These are phyloP conservation scores for Lagenidium sp. DNA, from an alignment of 352 stramenopile species.

Conservation along the genomic window DNA sequence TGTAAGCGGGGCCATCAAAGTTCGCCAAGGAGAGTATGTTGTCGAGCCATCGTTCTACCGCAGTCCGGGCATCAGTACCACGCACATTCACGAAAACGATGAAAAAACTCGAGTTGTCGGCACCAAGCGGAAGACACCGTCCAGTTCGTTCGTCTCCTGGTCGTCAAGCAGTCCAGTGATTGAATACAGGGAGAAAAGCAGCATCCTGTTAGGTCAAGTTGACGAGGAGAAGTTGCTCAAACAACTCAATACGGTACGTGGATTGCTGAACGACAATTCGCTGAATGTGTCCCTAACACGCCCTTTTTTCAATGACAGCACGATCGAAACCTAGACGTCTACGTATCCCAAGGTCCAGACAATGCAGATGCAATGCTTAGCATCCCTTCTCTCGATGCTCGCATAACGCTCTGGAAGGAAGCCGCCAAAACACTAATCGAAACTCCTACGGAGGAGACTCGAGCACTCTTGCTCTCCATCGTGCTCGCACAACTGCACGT, in stretches of 20 bases:
- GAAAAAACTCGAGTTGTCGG: background rate
- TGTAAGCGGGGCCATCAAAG: conserved; percentile 42
- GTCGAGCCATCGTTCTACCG: too few relatives aligned
- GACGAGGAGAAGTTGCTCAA: conserved; percentile 73
- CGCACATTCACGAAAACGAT: background rate
- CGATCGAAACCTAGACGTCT: conserved; percentile 54
- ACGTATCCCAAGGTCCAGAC: conserved; percentile 70
- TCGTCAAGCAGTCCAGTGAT: too few relatives aligned
- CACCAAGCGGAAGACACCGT: background rate
- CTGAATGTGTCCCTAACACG: background rate
- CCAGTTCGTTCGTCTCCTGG: too few relatives aligned
- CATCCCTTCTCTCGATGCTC: conserved; percentile 64
- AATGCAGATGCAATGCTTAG: conserved; percentile 77
- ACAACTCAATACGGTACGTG: conserved; percentile 61
- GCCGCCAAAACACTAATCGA: conserved; percentile 69
- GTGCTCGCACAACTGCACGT: conserved; percentile 15
- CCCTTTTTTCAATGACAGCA: conserved; percentile 24
- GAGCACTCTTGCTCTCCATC: conserved; percentile 39
- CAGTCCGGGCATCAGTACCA: too few relatives aligned
- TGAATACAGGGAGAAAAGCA: conserved; percentile 51
- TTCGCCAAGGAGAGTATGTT: conserved; percentile 54
- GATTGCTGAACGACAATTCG: background rate
- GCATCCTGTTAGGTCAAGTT: conserved; percentile 54
- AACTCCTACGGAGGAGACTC: conserved; percentile 62
- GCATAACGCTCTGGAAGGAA: conserved; percentile 73